Conservation (phyloP, 2,329 filamentous ascomycete genomes). For the Aspergillus spinulosporus region DNA sequence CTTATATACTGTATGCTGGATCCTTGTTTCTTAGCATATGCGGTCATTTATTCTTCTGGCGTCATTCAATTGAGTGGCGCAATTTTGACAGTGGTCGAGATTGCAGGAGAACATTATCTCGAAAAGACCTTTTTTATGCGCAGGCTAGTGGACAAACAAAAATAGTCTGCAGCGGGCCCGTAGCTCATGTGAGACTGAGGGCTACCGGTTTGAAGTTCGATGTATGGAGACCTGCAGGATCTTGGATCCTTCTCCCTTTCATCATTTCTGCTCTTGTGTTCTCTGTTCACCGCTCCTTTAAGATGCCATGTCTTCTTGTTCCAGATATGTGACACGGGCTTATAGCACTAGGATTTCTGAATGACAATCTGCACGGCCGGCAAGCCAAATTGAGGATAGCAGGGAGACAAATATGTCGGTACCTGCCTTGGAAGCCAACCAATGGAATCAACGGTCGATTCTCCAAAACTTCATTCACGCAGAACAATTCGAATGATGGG, state of each 20-base stretch:
- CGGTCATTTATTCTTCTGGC: no score
- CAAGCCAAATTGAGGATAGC: conserved; percentile 20
- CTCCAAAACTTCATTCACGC: conserved; percentile 5
- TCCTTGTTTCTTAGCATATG: background rate
- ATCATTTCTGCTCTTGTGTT: conserved; percentile 9
- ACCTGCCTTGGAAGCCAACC: conserved; percentile 15
- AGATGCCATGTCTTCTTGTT: background rate
- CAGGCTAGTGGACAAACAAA: conserved; percentile 4
- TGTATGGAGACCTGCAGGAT: conserved; percentile 5
- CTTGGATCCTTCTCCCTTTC: conserved; percentile 2
- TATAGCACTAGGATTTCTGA: background rate
- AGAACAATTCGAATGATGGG: conserved; percentile 11
- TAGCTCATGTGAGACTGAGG: background rate
- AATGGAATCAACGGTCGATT: conserved; percentile 15
- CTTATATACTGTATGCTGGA: background rate
- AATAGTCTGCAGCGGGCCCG: conserved; percentile 1
- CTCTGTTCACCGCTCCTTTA: conserved; percentile 24
- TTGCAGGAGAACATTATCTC: background rate
- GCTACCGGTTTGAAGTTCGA: background rate
- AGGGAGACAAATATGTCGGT: conserved; percentile 9
- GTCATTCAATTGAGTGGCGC: background rate
- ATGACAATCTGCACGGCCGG: conserved; percentile 13
- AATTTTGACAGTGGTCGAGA: background rate
- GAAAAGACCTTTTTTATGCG: background rate
- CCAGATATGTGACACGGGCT: conserved; percentile 13